A percentile compares a stretch with the other conserved stretches of the same genome.
phyloP scores from a whole-genome alignment of 257 asterid genomes.

The Misopates orontium region DNA sequence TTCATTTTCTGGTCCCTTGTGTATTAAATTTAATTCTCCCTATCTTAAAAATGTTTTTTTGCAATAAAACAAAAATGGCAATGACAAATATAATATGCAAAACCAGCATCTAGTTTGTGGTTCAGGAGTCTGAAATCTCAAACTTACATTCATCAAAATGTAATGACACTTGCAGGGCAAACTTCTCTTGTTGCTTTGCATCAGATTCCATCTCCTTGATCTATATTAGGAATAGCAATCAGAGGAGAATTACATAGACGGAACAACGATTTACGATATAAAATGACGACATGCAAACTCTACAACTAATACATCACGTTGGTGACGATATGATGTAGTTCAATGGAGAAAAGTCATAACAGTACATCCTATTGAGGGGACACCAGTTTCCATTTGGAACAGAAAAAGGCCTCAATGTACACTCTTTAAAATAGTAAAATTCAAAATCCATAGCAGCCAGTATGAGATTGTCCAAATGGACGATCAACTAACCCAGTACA shows the following conservation, averaged over 20 bases:
- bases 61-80: constrained; percentile 7
- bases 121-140: constrained; percentile 19
- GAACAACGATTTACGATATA: constrained; percentile 7
- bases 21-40: not conserved
- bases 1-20: not conserved
- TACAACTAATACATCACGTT: constrained; percentile 14
- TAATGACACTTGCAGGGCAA: constrained; percentile 62
- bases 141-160: constrained; percentile 59
- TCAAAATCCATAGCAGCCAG: too few relatives aligned
- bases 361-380: constrained; percentile 3
- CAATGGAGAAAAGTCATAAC: not conserved
- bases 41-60: too few relatives aligned
- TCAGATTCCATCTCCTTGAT: constrained; percentile 80
- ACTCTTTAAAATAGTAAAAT: too few relatives aligned
- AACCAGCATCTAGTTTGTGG: constrained; percentile 11
- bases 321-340: constrained; percentile 3
- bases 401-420: too few relatives aligned
- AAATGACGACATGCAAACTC: constrained; percentile 2
- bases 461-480: too few relatives aligned
- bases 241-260: constrained; percentile 23
- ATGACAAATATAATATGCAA: constrained; percentile 4
- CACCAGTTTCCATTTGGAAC: constrained; percentile 8
- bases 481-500: too few relatives aligned
- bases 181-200: constrained; percentile 67
- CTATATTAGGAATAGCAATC: constrained; percentile 37